These are phyloP conservation scores for Picea engelmannii DNA, from an alignment of 83 land plant species.

Conservation along the genomic window DNA sequence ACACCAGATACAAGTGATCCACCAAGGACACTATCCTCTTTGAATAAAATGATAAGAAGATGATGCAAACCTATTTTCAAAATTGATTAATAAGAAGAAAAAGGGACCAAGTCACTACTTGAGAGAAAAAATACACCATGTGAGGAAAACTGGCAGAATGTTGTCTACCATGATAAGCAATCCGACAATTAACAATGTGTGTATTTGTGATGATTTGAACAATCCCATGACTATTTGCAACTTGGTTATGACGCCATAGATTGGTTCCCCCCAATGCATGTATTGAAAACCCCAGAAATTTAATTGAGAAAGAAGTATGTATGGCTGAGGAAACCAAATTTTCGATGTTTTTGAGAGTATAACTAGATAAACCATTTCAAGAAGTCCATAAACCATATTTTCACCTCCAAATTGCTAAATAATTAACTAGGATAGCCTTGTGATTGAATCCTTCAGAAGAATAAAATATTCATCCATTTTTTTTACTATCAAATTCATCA, in stretches of 20 bases:
- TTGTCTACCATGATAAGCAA: too few relatives aligned
- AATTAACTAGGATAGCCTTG: too few relatives aligned
- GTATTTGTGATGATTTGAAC: slow-evolving; percentile 3
- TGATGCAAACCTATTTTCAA: neutral
- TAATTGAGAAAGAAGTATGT: neutral
- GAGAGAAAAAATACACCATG: too few relatives aligned
- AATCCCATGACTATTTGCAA: neutral
- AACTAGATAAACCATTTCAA: neutral
- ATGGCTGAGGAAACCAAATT: neutral
- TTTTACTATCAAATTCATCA: too few relatives aligned
- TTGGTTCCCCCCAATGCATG: neutral
- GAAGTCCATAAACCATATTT: neutral
- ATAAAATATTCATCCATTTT: too few relatives aligned
- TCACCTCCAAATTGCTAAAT: neutral
- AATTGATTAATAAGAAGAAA: slow-evolving; percentile 2
- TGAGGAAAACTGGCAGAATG: too few relatives aligned
- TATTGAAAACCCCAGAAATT: slow-evolving; percentile 6
- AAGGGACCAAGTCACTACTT: neutral
- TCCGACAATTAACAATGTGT: neutral
- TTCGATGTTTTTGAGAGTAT: neutral
- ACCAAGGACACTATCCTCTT: neutral
- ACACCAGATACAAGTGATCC: too few relatives aligned
- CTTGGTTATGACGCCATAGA: neutral
- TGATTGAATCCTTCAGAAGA: too few relatives aligned
- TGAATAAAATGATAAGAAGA: slow-evolving; percentile 4